These are phyloP conservation scores for Salinomyces thailandicus DNA, from an alignment of 2,329 filamentous ascomycete genomes.

Conservation along the genomic window DNA sequence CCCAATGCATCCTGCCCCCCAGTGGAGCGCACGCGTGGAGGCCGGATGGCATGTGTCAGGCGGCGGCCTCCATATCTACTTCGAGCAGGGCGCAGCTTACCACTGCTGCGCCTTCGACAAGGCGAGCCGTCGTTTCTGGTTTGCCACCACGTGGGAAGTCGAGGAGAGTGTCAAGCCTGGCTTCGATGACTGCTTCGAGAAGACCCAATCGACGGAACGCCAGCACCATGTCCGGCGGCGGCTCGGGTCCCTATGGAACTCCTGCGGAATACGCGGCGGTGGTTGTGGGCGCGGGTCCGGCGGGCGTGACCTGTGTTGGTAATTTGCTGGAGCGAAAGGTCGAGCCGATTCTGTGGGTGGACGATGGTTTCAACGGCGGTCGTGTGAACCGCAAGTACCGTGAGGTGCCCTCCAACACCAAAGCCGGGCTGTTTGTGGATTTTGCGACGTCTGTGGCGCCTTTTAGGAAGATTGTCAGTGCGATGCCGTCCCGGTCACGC, in stretches of 20 bases:
- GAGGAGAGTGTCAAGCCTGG: too few species aligned
- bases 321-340: conserved; percentile 48
- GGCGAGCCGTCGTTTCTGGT: too few species aligned
- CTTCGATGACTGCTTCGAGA: too few species aligned
- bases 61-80: too few species aligned
- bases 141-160: too few species aligned
- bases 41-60: not conserved
- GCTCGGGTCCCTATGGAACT: conserved; percentile 2
- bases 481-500: conserved; percentile 28
- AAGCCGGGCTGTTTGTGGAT: conserved; percentile 48
- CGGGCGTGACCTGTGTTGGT: conserved; percentile 51
- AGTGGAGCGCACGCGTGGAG: not conserved
- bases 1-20: not conserved
- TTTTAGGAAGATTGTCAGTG: conserved; percentile 43
- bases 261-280: conserved; percentile 40
- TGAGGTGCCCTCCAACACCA: conserved; percentile 55
- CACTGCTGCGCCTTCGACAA: too few species aligned
- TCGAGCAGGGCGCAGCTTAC: too few species aligned
- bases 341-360: conserved; percentile 48
- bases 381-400: conserved; percentile 41
- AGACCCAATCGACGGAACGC: conserved; percentile 3
- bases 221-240: conserved; percentile 3
- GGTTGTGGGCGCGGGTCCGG: conserved; percentile 49
- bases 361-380: conserved; percentile 43
- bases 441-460: conserved; percentile 45